phyloP scores from a whole-genome alignment of 352 stramenopile genomes.

The Phytophthora sp. region DNA sequence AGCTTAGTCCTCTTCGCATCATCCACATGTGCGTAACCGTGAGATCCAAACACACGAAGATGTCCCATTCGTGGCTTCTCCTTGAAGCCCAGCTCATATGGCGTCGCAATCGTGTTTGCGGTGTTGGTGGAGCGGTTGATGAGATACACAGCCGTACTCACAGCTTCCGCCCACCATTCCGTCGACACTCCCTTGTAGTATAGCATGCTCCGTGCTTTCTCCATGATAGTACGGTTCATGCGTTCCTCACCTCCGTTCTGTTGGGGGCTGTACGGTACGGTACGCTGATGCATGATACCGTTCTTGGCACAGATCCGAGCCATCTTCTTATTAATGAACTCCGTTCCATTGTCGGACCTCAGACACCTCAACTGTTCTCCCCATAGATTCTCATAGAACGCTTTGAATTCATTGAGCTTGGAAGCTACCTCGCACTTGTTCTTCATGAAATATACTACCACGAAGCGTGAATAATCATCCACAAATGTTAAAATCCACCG shows the following conservation, averaged over 20 bases:
- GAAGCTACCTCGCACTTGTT: conserved; percentile 16
- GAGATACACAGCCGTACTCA: conserved; percentile 35
- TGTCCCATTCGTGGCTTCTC: conserved; percentile 10
- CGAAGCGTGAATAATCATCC: conserved; percentile 21
- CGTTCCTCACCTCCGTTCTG: conserved; percentile 28
- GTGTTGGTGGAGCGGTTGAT: conserved; percentile 24
- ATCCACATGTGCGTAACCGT: conserved; percentile 34
- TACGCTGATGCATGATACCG: conserved; percentile 21
- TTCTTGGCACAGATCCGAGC: neutral
- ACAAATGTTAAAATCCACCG: conserved; percentile 18
- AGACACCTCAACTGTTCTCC: conserved; percentile 16
- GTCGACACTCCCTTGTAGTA: conserved; percentile 29
- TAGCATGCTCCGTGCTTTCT: conserved; percentile 36
- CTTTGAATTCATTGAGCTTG: conserved; percentile 21
- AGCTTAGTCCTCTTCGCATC: conserved; percentile 31
- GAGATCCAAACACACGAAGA: conserved; percentile 34
- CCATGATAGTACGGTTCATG: conserved; percentile 30
- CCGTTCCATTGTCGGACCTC: conserved; percentile 33
- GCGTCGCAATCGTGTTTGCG: neutral
- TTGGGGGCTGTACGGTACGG: conserved; percentile 11
- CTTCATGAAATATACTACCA: conserved; percentile 29
- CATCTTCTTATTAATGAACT: conserved; percentile 35
- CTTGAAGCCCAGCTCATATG: conserved; percentile 28
- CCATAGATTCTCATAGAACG: conserved; percentile 24
- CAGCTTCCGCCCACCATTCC: conserved; percentile 36